phyloP scores from a whole-genome alignment of 2,329 filamentous ascomycete genomes.

The Nannizzia gypsea region DNA sequence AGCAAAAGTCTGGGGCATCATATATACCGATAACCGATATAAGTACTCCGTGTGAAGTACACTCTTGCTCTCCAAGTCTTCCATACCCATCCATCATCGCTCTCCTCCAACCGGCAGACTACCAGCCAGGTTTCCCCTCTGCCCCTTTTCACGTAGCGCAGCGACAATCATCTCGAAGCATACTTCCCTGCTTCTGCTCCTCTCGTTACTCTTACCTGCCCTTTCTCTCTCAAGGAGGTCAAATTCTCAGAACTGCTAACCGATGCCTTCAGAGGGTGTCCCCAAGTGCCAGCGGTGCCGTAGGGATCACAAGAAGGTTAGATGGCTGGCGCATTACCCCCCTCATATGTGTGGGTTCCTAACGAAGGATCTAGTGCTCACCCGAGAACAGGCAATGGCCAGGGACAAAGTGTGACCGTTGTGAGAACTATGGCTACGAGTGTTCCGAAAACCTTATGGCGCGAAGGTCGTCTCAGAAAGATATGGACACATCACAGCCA shows the following conservation, averaged over 20 bases:
- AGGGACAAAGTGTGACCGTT: constrained; percentile 16
- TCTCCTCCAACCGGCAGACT: background rate
- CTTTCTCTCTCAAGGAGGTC: background rate
- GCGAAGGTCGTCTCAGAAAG: constrained; percentile 14
- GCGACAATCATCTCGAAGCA: background rate
- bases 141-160: background rate
- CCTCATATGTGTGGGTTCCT: background rate
- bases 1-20: constrained; percentile 8
- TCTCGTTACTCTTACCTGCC: background rate
- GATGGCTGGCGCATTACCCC: background rate
- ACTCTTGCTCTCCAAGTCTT: background rate
- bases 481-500: constrained; percentile 9
- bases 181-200: background rate
- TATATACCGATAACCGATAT: constrained; percentile 10
- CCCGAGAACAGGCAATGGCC: constrained; percentile 16
- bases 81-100: background rate
- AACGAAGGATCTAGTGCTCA: constrained; percentile 13
- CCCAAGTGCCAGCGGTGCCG: constrained; percentile 17
- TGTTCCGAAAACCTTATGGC: constrained; percentile 17
- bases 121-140: background rate
- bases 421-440: constrained; percentile 16
- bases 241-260: background rate
- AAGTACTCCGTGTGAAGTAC: constrained; percentile 4
- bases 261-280: constrained; percentile 16
- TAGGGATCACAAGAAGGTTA: constrained; percentile 17